Conservation (phyloP, 352 stramenopile genomes). For the Phytophthora pini region DNA sequence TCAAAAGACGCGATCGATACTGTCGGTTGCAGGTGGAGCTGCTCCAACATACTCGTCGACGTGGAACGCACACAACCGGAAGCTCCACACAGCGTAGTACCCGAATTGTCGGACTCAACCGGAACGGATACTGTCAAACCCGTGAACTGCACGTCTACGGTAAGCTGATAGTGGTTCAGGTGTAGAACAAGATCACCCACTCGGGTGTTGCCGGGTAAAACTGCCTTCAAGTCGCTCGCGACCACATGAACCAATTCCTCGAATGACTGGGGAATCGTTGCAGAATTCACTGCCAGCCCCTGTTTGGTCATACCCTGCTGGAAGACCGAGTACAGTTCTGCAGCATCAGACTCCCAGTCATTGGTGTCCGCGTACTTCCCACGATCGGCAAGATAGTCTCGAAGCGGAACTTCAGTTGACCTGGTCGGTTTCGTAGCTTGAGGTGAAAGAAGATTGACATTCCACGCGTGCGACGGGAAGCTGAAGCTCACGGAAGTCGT, state of each 20-base stretch:
- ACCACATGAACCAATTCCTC: conserved; percentile 25
- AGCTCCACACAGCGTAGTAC: conserved; percentile 24
- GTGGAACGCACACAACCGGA: conserved; percentile 37
- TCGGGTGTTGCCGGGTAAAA: conserved; percentile 7
- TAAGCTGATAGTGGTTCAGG: conserved; percentile 19
- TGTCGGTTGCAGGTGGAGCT: conserved; percentile 21
- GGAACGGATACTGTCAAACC: conserved; percentile 32
- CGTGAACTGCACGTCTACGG: conserved; percentile 32
- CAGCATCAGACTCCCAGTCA: conserved; percentile 18
- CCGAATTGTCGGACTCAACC: conserved; percentile 13
- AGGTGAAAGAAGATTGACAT: conserved; percentile 22
- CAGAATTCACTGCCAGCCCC: neutral
- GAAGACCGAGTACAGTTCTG: conserved; percentile 31
- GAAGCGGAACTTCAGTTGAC: conserved; percentile 28
- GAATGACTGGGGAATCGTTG: conserved; percentile 12
- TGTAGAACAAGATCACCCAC: conserved; percentile 26
- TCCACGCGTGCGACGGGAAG: conserved; percentile 44
- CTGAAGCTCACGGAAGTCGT: conserved; percentile 47
- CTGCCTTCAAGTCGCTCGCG: conserved; percentile 21
- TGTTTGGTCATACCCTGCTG: conserved; percentile 24
- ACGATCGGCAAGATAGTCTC: conserved; percentile 22
- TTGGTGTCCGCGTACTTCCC: conserved; percentile 17
- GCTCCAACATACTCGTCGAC: conserved; percentile 24
- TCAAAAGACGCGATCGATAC: conserved; percentile 34
- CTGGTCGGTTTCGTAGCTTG: conserved; percentile 3